Percentiles rank a stretch among this genome's conserved stretches.
These are phyloP conservation scores for Solidago caesia DNA, from an alignment of 129 eudicot genomes.

Conservation along the genomic window DNA sequence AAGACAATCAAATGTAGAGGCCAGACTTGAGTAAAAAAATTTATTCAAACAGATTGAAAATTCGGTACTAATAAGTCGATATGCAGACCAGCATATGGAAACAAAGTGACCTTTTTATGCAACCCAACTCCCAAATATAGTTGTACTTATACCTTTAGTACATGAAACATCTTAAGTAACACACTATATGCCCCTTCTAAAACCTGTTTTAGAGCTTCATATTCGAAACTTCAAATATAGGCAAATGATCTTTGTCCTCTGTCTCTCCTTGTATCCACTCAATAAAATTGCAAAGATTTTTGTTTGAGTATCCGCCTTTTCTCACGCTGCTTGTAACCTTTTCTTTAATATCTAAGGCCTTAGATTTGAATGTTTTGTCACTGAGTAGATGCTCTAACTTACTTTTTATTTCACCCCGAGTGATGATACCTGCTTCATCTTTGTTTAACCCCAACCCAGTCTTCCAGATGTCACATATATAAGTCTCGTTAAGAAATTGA, in stretches of 20 bases:
- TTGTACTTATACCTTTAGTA: neutral
- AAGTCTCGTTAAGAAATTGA: conserved; percentile 43
- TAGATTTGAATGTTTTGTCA: conserved; percentile 17
- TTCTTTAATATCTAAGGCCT: neutral
- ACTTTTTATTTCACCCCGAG: conserved; percentile 27
- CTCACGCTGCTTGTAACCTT: neutral
- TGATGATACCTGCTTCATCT: conserved; percentile 33
- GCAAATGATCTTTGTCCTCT: neutral
- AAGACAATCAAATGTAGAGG: too few species aligned
- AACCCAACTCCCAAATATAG: neutral
- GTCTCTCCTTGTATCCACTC: neutral
- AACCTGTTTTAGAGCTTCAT: neutral
- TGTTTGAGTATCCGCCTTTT: conserved; percentile 3
- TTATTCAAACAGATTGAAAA: too few species aligned
- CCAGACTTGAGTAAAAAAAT: too few species aligned
- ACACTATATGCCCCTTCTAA: neutral
- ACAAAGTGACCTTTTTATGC: neutral
- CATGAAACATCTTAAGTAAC: neutral
- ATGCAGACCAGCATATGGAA: neutral
- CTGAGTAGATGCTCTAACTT: conserved; percentile 32
- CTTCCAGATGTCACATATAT: conserved; percentile 54
- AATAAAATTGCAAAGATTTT: neutral
- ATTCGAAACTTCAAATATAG: neutral
- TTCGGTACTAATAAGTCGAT: too few species aligned
- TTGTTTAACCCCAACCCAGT: conserved; percentile 37